These are phyloP conservation scores for Spatholobus suberectus DNA, from an alignment of 306 rosid species.

Conservation along the genomic window DNA sequence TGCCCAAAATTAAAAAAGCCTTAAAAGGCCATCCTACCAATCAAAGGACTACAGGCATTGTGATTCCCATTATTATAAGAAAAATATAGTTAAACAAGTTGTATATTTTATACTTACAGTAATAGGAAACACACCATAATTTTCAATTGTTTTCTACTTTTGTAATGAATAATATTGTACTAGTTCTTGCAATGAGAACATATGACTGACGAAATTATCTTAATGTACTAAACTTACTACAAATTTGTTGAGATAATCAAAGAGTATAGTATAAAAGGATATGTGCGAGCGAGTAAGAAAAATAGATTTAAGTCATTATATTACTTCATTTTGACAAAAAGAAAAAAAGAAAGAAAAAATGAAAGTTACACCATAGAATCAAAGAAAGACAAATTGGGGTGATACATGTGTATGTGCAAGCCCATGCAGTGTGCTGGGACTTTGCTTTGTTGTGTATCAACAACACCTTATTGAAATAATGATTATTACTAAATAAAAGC, in stretches of 20 bases:
- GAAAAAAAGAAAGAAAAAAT: too few species aligned
- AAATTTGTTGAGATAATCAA: neutral
- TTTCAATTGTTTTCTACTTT: too few species aligned
- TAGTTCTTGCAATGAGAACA: too few species aligned
- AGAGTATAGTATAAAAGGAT: neutral
- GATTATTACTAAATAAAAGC: neutral
- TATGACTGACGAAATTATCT: neutral
- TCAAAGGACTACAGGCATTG: too few species aligned
- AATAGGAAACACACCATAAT: too few species aligned
- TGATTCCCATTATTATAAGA: too few species aligned
- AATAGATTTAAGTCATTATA: too few species aligned
- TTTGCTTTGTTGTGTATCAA: neutral
- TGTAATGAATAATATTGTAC: too few species aligned
- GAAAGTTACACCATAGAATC: neutral
- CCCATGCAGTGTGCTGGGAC: neutral
- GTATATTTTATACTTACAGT: too few species aligned
- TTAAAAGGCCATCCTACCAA: too few species aligned
- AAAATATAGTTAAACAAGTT: too few species aligned
- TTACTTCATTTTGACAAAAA: neutral
- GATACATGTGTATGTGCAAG: neutral
- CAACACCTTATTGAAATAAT: slow-evolving; percentile 3
- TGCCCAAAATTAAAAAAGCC: too few species aligned
- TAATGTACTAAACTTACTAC: neutral
- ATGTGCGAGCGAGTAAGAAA: neutral
- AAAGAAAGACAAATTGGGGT: neutral